These are phyloP conservation scores for Crithidia fasciculata DNA, from an alignment of 208 protist species.

Conservation along the genomic window DNA sequence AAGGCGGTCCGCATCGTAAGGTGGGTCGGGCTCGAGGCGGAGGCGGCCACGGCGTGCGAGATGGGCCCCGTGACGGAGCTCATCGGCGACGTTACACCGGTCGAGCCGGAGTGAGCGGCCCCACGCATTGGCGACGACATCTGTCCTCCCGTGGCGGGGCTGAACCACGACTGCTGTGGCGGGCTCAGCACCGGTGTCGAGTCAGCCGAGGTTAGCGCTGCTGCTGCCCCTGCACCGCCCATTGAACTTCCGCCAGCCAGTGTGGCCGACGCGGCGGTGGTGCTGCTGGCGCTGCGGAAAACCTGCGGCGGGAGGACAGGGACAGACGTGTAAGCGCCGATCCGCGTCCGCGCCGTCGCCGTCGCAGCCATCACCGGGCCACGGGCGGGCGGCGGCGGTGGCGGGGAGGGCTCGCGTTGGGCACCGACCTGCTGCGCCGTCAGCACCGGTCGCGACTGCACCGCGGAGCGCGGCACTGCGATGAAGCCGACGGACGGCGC, in stretches of 20 bases:
- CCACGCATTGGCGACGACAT: background rate
- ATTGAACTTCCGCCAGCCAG: background rate
- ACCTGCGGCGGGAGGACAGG: slow-evolving; percentile 19
- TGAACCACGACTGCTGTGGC: slow-evolving; percentile 12
- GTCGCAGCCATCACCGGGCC: no score
- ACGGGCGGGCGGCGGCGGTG: background rate
- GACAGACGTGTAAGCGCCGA: background rate
- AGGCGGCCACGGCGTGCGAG: background rate
- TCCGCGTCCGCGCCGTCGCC: background rate
- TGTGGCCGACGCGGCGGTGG: background rate
- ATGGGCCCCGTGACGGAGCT: background rate
- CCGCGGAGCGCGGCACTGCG: background rate
- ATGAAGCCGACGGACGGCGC: background rate
- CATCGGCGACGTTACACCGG: background rate
- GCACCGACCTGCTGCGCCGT: background rate
- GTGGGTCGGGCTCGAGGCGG: slow-evolving; percentile 10
- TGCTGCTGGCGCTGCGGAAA: slow-evolving; percentile 10
- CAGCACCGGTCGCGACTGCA: background rate
- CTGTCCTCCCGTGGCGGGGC: background rate
- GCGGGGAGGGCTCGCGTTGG: background rate
- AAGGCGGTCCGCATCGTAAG: background rate
- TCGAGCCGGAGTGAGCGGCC: background rate
- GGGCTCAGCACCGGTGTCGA: slow-evolving; percentile 11
- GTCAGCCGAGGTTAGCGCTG: background rate
- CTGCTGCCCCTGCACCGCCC: background rate